Evolutionary conservation across 805 yeast species (phyloP), one percentile per base, ranked within the genome.

Genomic region (Debaryomyces maramus): DNA sequence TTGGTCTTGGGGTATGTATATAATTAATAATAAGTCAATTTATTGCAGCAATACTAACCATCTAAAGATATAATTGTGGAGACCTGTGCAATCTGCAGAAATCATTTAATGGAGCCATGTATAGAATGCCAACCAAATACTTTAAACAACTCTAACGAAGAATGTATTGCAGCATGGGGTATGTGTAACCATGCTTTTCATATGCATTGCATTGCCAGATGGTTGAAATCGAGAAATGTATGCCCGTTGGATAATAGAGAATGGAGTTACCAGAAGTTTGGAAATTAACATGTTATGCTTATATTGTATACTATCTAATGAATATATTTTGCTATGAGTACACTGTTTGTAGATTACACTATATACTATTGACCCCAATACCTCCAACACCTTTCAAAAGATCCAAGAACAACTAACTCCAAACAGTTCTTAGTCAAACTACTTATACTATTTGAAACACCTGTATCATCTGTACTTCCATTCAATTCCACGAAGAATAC

Each of bases 171-270:
- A 7, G 98, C 97, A 3, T 89, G 97, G 90, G 99, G 99, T 34
- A 77, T 79, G 33, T 93, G 99, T 67, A 90, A 88, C 53, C 99
- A 93, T 61, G 96, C 97, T n/a, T 93, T 93, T 77, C 99, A 93
- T 60, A 73, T 89, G 65, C 99, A 93, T 67, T 93, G 99, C 65
- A 93, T 93, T 51, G 81, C 88, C 36, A 80, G 96, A 52, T 93
- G 99, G 99, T 78, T 91, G 51, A 85, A 85, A 63, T 87, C 96
- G 11, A 83, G 99, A 67, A 88, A 90, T 46, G 96, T 89, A 16
- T 93, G 99, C 73, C 99, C 99, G 1, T 73, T 93, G 60, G 98
- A 91, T 67, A 90, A 86, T 65, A 82, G 86, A 53, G 95, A 87
- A 40, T 91, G 99, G 98, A 66, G 68, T 13, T 72, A 61, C 52